Evolutionary conservation across 306 rosid species (phyloP).

Genomic region (Cucurbita maxima): DNA sequence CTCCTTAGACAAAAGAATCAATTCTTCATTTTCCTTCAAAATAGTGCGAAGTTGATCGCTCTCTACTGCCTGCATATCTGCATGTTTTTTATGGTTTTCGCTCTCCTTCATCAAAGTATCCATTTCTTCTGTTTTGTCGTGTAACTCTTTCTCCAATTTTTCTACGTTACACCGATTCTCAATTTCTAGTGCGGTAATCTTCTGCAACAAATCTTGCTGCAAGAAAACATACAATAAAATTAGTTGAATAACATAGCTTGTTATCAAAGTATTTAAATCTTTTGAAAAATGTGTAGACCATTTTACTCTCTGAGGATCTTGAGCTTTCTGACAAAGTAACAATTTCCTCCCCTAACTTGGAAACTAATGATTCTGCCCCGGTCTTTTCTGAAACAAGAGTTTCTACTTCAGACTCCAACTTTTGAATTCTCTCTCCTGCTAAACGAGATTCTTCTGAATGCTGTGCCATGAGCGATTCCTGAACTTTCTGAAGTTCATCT

Average conservation of each 20-base stretch:
- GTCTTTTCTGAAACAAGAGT: conserved; percentile 43
- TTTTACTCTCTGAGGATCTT: conserved; percentile 51
- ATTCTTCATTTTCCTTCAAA: conserved; percentile 54
- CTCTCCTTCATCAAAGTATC: conserved; percentile 37
- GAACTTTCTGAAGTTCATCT: conserved; percentile 44
- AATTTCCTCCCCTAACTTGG: conserved; percentile 49
- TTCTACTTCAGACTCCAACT: conserved; percentile 58
- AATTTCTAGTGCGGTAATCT: conserved; percentile 46
- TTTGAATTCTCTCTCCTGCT: conserved; percentile 47
- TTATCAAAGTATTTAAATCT: conserved; percentile 6
- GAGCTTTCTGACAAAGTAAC: conserved; percentile 34
- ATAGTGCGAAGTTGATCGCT: conserved; percentile 23
- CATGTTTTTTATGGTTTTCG: conserved; percentile 36
- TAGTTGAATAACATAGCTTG: conserved; percentile 9
- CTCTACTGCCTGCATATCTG: conserved; percentile 45
- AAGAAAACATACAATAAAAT: conserved; percentile 16
- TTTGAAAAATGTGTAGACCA: conserved; percentile 32
- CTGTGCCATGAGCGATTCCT: conserved; percentile 32
- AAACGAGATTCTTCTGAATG: conserved; percentile 33
- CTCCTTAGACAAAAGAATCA: conserved; percentile 38
- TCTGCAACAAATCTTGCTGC: conserved; percentile 62
- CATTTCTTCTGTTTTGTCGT: conserved; percentile 49
- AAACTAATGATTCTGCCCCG: conserved; percentile 46
- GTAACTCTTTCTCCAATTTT: conserved; percentile 45
- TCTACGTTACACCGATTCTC: conserved; percentile 46